A percentile compares a stretch with the other conserved stretches of the same genome.
Evolutionary conservation across 2,329 filamentous ascomycete genomes (phyloP).

Genomic region (Talaromyces verruculosus): DNA sequence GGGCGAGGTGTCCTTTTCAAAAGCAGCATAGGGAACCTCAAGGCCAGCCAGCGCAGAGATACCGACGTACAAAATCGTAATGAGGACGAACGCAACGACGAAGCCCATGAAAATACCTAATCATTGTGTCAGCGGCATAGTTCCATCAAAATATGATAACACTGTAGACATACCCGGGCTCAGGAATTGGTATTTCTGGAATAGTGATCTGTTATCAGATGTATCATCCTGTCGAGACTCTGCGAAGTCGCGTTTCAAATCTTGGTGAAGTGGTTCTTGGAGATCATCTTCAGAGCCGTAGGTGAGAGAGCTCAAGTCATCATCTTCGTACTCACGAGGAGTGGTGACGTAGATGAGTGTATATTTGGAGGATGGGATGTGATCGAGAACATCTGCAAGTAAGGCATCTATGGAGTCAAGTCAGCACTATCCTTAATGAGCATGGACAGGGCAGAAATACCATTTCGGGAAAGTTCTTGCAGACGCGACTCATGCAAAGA

Average conservation of each 20-base stretch:
- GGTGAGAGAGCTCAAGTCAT: constrained; percentile 33
- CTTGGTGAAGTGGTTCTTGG: constrained; percentile 62
- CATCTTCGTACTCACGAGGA: constrained; percentile 43
- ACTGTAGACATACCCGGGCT: constrained; percentile 66
- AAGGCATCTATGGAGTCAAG: constrained; percentile 43
- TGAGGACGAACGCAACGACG: constrained; percentile 66
- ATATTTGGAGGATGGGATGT: constrained; percentile 57
- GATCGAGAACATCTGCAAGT: constrained; percentile 48
- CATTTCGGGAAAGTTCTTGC: constrained; percentile 45
- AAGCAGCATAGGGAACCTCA: constrained; percentile 88
- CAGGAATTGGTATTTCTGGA: constrained; percentile 94
- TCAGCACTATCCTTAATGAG: constrained; percentile 14
- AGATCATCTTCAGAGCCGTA: constrained; percentile 68
- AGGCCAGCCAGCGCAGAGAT: constrained; percentile 74
- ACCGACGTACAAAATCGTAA: constrained; percentile 76
- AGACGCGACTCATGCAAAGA: constrained; percentile 37
- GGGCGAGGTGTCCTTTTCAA: constrained; percentile 95
- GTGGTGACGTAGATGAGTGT: constrained; percentile 75
- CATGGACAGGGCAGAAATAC: constrained; percentile 24
- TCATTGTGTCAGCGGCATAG: constrained; percentile 12
- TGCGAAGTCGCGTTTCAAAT: constrained; percentile 67
- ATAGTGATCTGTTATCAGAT: constrained; percentile 49
- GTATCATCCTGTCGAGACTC: constrained; percentile 41
- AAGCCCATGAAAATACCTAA: constrained; percentile 83
- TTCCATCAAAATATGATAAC: neutral